A percentile compares a stretch with the other conserved stretches of the same genome.
Conservation (phyloP, 108 stramenopile genomes). For the Skeletonema grethae region DNA sequence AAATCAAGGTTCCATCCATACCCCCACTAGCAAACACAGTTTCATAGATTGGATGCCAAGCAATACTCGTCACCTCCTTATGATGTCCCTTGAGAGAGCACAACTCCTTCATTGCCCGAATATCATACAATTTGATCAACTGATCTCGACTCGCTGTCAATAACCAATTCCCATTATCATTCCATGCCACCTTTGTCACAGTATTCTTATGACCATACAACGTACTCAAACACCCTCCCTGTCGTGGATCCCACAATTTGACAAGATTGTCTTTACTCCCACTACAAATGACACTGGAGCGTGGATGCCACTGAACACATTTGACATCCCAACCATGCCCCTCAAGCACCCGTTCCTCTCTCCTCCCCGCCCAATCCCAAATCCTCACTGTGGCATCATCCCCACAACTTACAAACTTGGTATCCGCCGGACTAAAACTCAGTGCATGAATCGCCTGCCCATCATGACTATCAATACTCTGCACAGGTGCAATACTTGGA, state of each 20-base stretch:
- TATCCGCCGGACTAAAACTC: conserved; percentile 92
- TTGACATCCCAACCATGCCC: conserved; percentile 99
- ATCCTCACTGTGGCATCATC: conserved; percentile 94
- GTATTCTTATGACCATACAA: conserved; percentile 96
- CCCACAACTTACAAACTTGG: conserved; percentile 92
- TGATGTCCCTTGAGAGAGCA: conserved; percentile 87
- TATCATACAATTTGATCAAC: conserved; percentile 93
- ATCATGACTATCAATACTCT: conserved; percentile 84
- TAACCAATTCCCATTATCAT: conserved; percentile 96
- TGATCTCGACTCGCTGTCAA: conserved; percentile 91
- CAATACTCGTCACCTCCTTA: conserved; percentile 90
- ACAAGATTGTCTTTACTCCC: conserved; percentile 92
- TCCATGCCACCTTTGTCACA: conserved; percentile 93
- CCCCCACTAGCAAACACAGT: conserved; percentile 92
- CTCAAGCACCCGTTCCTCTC: conserved; percentile 82
- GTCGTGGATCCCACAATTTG: conserved; percentile 95
- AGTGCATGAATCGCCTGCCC: conserved; percentile 89
- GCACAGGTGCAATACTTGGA: conserved; percentile 89
- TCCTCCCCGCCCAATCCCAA: conserved; percentile 89
- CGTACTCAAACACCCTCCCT: conserved; percentile 82
- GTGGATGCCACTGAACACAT: conserved; percentile 92
- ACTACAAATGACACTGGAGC: conserved; percentile 86
- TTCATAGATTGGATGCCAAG: conserved; percentile 96
- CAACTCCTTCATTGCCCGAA: conserved; percentile 92
- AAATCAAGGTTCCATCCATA: conserved; percentile 93